phyloP scores from a whole-genome alignment of 441 rosid genomes.

The Metrosideros polymorpha region DNA sequence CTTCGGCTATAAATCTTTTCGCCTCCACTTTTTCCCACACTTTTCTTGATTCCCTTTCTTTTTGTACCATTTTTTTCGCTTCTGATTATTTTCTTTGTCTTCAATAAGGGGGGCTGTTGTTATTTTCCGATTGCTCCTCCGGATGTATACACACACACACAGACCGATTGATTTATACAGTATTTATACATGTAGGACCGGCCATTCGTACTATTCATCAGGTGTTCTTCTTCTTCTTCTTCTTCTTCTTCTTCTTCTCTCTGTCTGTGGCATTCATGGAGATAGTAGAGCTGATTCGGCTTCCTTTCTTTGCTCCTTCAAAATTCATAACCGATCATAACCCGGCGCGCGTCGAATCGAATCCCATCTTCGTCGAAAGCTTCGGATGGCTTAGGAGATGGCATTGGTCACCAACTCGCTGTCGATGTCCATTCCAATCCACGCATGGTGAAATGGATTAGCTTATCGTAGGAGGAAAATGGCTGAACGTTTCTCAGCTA shows the following conservation, averaged over 20 bases:
- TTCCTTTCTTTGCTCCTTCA: not conserved
- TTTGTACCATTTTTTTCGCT: no score
- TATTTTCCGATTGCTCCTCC: not conserved
- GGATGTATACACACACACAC: not conserved
- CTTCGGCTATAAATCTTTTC: constrained; percentile 32
- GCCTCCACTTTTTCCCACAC: constrained; percentile 21
- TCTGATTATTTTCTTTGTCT: not conserved
- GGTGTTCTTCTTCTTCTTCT: not conserved
- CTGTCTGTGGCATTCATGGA: not conserved
- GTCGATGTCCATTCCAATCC: not conserved
- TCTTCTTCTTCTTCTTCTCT: not conserved
- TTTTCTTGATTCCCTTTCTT: not conserved
- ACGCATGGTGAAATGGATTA: not conserved
- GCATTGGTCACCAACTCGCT: not conserved
- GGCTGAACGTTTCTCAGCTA: not conserved
- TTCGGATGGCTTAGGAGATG: not conserved
- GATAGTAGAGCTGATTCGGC: not conserved
- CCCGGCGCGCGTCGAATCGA: not conserved
- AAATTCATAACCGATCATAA: not conserved
- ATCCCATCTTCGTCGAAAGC: not conserved
- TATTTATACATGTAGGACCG: not conserved
- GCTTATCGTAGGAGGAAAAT: not conserved
- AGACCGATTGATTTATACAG: not conserved
- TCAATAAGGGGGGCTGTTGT: not conserved
- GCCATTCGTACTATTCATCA: not conserved